Percentiles rank a stretch among this genome's conserved stretches.
phyloP scores from a whole-genome alignment of 306 rosid species.

The Senna siamea region DNA sequence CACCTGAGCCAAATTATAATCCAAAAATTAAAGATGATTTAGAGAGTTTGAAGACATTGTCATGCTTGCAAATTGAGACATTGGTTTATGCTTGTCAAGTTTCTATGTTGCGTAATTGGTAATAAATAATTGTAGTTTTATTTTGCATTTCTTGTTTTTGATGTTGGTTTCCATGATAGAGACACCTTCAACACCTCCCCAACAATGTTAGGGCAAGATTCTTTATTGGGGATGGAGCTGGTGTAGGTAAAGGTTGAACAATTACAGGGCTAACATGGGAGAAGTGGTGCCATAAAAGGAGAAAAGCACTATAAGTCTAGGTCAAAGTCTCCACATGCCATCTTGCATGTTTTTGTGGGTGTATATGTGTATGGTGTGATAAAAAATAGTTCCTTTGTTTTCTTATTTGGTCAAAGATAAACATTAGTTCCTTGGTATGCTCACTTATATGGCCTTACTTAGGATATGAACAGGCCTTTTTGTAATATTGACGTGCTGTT shows the following conservation, averaged over 20 bases:
- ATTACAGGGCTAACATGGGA: slow-evolving; percentile 96
- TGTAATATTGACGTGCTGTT: slow-evolving; percentile 18
- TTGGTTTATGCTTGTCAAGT: slow-evolving; percentile 98
- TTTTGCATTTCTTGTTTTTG: slow-evolving; percentile 36
- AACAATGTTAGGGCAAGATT: slow-evolving; percentile 82
- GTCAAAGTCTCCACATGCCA: slow-evolving; percentile 34
- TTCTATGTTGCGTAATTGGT: slow-evolving; percentile 50
- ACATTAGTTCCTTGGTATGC: slow-evolving; percentile 18
- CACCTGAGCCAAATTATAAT: slow-evolving; percentile 94
- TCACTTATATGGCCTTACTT: not conserved
- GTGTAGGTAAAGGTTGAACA: slow-evolving; percentile 99
- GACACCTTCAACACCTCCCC: slow-evolving; percentile 88
- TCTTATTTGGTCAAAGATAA: not conserved
- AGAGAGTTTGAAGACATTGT: slow-evolving; percentile 71
- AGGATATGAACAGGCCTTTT: slow-evolving; percentile 6
- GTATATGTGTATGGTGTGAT: slow-evolving; percentile 13
- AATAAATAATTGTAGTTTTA: slow-evolving; percentile 32
- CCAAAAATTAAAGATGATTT: slow-evolving; percentile 70
- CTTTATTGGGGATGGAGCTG: slow-evolving; percentile 98
- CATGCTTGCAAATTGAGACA: slow-evolving; percentile 98
- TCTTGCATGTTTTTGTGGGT: not conserved
- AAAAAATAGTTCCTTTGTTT: slow-evolving; percentile 20
- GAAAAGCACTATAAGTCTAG: slow-evolving; percentile 81
- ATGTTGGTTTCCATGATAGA: slow-evolving; percentile 67
- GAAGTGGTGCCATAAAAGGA: slow-evolving; percentile 87